Evolutionary conservation across 306 rosid species (phyloP).

Genomic region (Vigna trinervia): DNA sequence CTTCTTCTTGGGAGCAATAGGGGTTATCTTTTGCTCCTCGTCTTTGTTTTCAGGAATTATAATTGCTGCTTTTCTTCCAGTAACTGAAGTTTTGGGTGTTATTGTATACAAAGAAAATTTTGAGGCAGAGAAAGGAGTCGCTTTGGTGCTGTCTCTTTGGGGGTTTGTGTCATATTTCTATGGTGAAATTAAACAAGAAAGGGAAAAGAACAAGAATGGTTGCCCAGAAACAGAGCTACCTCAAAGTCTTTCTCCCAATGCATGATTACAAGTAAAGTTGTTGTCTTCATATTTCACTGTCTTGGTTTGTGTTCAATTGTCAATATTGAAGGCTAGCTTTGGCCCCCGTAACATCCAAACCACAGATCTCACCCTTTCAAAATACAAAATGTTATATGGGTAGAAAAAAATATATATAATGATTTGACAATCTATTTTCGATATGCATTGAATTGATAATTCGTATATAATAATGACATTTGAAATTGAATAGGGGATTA

Average conservation of each 20-base stretch:
- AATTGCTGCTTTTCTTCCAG: conserved; percentile 65
- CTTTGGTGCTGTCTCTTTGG: conserved; percentile 80
- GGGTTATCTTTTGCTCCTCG: conserved; percentile 73
- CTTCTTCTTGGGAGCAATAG: conserved; percentile 81
- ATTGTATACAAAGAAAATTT: conserved; percentile 71
- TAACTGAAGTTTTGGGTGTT: conserved; percentile 68
- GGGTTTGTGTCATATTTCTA: conserved; percentile 83
- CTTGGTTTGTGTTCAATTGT: conserved; percentile 29
- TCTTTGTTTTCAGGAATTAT: conserved; percentile 70
- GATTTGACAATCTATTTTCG: no score
- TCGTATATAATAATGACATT: no score
- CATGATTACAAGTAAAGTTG: conserved; percentile 37
- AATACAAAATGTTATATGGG: no score
- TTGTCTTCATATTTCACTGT: conserved; percentile 23
- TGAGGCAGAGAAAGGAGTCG: conserved; percentile 69
- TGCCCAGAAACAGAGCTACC: conserved; percentile 36
- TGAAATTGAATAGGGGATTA: no score
- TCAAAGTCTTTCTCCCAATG: conserved; percentile 35
- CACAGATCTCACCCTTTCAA: not conserved
- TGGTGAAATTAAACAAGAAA: conserved; percentile 64
- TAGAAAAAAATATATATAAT: no score
- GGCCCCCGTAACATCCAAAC: conserved; percentile 8
- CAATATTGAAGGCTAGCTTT: conserved; percentile 39
- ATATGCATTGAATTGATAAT: no score
- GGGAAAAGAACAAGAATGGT: conserved; percentile 32